Evolutionary conservation across 805 yeast species (phyloP), one percentile per base, ranked within the genome.

Genomic region (Komagataella populi): DNA sequence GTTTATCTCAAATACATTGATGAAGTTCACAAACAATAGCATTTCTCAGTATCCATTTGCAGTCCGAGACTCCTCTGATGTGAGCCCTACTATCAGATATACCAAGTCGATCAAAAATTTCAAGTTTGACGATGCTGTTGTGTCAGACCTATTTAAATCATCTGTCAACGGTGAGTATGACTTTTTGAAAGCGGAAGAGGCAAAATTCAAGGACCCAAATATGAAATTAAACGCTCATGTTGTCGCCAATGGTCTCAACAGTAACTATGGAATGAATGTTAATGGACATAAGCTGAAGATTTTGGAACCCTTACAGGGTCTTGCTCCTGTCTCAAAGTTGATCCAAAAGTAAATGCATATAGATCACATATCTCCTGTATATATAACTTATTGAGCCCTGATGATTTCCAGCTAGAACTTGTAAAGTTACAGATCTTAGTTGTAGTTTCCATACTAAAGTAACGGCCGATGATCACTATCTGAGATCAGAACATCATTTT

Each of bases 101-200:
- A 16, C 45, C 48, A 20, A 24, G 44, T 16, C 50, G 12, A 47
- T 53, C 16, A 45, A 45, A 20, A 48, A 50, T 39, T 23, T 45
- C 43, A 52, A 50, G n/a, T 44, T 53, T 44, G 54, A 53, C 22
- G 23, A 44, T 16, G 52, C 47, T 8, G 47, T 49, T 22, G 50
- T 51, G 43, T 49, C 48, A 44, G 46, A 50, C 8, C 39, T 46
- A 30, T 45, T 53, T 23, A 53, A 53, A 23, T 47, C 47, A 16
- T 48, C 54, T 6, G 57, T 55, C n/a, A 48, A 46, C 8, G 55
- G 55, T 12, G 51, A 51, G 43, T 45, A 45, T 43, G 50, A 53
- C 18, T 51, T 51, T 18, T 48, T 53, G 22, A 46, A 48, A 23
- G 51, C 47, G 3, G 49, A 49, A 5, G 49, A 47, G 12, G n/a